Conservation (phyloP, 305 asterid genomes). For the Fraxinus floribunda region DNA sequence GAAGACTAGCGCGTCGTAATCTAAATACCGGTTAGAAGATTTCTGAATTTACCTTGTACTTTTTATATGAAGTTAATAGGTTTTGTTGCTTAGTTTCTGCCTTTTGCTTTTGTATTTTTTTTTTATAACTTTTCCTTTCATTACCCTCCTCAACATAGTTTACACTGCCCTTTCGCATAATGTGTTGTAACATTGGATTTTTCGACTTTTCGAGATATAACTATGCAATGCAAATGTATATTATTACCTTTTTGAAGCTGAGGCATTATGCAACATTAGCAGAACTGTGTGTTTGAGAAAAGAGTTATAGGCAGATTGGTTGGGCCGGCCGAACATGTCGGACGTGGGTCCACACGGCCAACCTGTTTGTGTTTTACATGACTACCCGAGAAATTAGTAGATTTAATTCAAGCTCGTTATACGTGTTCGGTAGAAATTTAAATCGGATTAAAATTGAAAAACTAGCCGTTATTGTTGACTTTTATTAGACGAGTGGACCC, state of each 20-base stretch:
- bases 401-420: too few species aligned
- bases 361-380: too few species aligned
- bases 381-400: too few species aligned
- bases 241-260: background rate
- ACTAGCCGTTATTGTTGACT: too few species aligned
- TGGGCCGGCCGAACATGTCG: background rate
- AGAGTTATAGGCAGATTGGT: background rate
- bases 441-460: too few species aligned
- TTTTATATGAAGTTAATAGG: background rate
- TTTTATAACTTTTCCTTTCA: background rate
- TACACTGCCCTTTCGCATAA: background rate
- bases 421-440: too few species aligned
- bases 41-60: too few species aligned
- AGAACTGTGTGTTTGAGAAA: background rate
- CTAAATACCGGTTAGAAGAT: slow-evolving; percentile 1
- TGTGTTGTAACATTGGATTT: background rate
- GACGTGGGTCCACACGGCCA: background rate
- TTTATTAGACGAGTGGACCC: too few species aligned
- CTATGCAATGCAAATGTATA: background rate
- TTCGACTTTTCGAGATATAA: background rate
- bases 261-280: background rate
- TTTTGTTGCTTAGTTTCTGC: slow-evolving; percentile 13
- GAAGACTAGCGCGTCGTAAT: slow-evolving; percentile 35
- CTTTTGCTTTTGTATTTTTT: too few species aligned
- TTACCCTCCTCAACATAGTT: background rate